These are phyloP conservation scores for Pseudogymnoascus sp. DNA, from an alignment of 2,329 filamentous ascomycete genomes.

Conservation along the genomic window DNA sequence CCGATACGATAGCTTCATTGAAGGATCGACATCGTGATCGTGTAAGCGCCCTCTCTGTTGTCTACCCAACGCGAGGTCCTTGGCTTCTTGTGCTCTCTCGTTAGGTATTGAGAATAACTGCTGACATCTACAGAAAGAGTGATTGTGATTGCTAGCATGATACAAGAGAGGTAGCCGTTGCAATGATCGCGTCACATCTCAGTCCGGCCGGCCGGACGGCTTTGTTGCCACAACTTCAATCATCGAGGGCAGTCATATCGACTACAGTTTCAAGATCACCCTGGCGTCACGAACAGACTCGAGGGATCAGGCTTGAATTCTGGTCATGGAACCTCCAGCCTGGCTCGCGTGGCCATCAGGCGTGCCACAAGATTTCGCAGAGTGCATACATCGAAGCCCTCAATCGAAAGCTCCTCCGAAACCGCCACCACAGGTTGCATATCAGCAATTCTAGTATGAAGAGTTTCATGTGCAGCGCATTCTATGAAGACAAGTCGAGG, in stretches of 20 bases:
- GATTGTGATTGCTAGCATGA: conserved; percentile 9
- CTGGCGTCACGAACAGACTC: conserved; percentile 32
- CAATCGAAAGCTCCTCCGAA: conserved; percentile 40
- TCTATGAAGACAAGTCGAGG: conserved; percentile 27
- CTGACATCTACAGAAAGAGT: neutral
- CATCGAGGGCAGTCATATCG: conserved; percentile 11
- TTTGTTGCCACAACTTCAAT: conserved; percentile 8
- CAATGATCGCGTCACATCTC: conserved; percentile 24
- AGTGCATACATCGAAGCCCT: conserved; percentile 42
- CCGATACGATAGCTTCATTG: neutral
- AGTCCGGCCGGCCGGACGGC: conserved; percentile 17
- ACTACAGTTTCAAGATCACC: conserved; percentile 14
- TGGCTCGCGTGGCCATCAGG: conserved; percentile 36
- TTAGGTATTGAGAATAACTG: neutral
- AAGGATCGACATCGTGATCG: conserved; percentile 2
- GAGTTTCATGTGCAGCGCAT: conserved; percentile 37
- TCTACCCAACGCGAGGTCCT: neutral
- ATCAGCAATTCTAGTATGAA: conserved; percentile 29
- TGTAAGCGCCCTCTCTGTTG: neutral
- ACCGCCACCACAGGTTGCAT: conserved; percentile 34
- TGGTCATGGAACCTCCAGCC: conserved; percentile 40
- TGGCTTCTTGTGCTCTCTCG: neutral
- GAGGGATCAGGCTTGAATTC: conserved; percentile 42
- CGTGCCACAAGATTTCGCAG: conserved; percentile 36
- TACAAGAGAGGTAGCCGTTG: conserved; percentile 10